Evolutionary conservation across 176 grass and related monocot genomes (phyloP), one percentile per base, ranked within the genome.

Genomic region (Aegilops umbellulata): DNA sequence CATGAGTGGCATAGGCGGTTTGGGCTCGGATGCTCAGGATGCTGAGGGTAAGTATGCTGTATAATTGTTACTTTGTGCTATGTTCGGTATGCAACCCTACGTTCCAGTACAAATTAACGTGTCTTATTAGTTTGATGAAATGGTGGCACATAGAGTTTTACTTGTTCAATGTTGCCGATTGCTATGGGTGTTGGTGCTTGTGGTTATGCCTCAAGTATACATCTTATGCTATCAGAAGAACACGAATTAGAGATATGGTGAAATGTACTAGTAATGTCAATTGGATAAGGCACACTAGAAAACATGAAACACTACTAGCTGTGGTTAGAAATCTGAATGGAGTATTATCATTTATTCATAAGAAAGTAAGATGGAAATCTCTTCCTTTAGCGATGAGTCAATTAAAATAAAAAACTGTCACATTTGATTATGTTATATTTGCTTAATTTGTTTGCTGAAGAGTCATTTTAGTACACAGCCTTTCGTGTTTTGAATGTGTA

Each of bases 1-100:
- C 83, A 76, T 74, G 84, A 88, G 30, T 35, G 31, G 10, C 27
- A 20, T 60, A n/a, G 49, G 69, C 10, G 36, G 69, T 46, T 80
- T 69, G 65, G 68, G 74, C 13, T 51, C 38, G 10, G 83, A 83
- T 49, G 41, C 36, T 80, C 86, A 86, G 41, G 67, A 68, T 88
- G 32, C 24, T 11, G 85, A 86, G 7, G 86, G 92, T 93, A 83
- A 80, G 86, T 30, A 30, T 19, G 15, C 55, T 27, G 22, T 51
- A 15, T 57, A 67, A 12, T 51, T 85, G 35, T 25, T 81, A 46
- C 49, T 15, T 17, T 42, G 24, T 67, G 12, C 42, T 77, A 77
- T 26, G 46, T 69, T 69, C 3, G 3, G 16, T 61, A 46, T 80
- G 17, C 36, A 6, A 24, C 51, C 7, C 35, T 76, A 68, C 76